A percentile compares a stretch with the other conserved stretches of the same genome.
phyloP scores from a whole-genome alignment of 257 asterid species.

The Ajuga chamaepitys region DNA sequence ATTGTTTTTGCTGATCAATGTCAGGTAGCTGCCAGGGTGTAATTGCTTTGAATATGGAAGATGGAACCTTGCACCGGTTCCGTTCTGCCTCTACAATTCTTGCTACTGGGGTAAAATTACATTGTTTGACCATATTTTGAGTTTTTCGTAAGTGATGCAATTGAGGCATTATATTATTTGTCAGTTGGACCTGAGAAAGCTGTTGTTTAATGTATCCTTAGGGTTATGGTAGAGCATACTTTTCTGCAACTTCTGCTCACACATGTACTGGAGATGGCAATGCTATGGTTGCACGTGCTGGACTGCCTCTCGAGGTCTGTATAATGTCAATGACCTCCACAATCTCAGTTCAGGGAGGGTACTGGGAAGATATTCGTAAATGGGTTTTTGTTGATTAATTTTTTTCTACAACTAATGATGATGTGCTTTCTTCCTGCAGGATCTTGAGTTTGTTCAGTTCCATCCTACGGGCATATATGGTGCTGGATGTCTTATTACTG shows the following conservation, averaged over 20 bases:
- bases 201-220: slow-evolving; percentile 21
- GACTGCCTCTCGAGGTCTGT: slow-evolving; percentile 86
- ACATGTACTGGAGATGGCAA: slow-evolving; percentile 99
- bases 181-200: neutral
- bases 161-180: neutral
- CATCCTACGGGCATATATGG: slow-evolving; percentile 99
- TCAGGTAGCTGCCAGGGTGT: slow-evolving; percentile 64
- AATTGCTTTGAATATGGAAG: slow-evolving; percentile 91
- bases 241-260: slow-evolving; percentile 98
- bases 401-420: slow-evolving; percentile 7
- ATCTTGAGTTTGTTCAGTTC: slow-evolving; percentile 95
- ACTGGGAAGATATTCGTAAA: neutral
- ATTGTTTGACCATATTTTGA: neutral
- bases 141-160: neutral
- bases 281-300: slow-evolving; percentile 99
- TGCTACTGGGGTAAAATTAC: slow-evolving; percentile 82
- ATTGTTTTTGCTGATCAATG: slow-evolving; percentile 8
- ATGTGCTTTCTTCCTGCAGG: slow-evolving; percentile 41
- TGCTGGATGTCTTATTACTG: slow-evolving; percentile 98
- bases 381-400: neutral
- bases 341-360: neutral
- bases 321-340: slow-evolving; percentile 1
- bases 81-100: slow-evolving; percentile 80
- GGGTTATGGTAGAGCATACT: slow-evolving; percentile 97
- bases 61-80: slow-evolving; percentile 92